Base-by-base conservation (phyloP, 192 early-diverging fungal genomes). In the Phlyctochytrium arcticum region DNA sequence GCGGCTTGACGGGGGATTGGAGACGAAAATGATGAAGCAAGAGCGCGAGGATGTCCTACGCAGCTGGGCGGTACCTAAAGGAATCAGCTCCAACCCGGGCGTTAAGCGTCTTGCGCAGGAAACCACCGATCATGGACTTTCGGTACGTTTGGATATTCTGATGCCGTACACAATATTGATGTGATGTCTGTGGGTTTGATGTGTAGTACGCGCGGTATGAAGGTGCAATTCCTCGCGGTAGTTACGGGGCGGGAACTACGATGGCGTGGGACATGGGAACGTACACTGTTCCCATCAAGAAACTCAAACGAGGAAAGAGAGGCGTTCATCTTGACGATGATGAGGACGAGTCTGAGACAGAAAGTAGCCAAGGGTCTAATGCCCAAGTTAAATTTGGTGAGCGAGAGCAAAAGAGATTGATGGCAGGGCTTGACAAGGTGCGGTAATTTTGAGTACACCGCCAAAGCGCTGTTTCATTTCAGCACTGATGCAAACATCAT, bases 211-310 rank as follows among this genome's bases (percentile, higher is more conserved):
- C 56, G n/a, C 4, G 17, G 27, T 57, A 39, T 37, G 56, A 57
- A 36, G 56, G 56, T 10, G 35, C 26, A 3, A 57, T 57, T 21
- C 56, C 56, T 12, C 36, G 33, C 19, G 56, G 26, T n/a, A 3
- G 31, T 10, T 57, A 57, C 26, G 56, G 56, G 27, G 56, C 56
- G 19, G 56, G 56, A 2, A 57, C 56, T 10, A 29, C 29, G 17
- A 37, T 57, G 36, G 56, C 36, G 5, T 57, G 68, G 26, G 27
- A 60, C 47, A 44, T 69, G 33, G 65, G 26, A 30, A 37, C 33
- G 26, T 48, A 71, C 65, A 47, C 31, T 15, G 53, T 60, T 23
- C 37, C 65, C 19, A 23, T 34, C 46, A 58, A 69, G 46, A n/a
- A n/a, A n/a, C n/a, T 56, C 57, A 48, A 12, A 36, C 37, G 39